These are phyloP conservation scores for Penicillium palitans DNA, from an alignment of 2,329 filamentous ascomycete species.

Conservation along the genomic window DNA sequence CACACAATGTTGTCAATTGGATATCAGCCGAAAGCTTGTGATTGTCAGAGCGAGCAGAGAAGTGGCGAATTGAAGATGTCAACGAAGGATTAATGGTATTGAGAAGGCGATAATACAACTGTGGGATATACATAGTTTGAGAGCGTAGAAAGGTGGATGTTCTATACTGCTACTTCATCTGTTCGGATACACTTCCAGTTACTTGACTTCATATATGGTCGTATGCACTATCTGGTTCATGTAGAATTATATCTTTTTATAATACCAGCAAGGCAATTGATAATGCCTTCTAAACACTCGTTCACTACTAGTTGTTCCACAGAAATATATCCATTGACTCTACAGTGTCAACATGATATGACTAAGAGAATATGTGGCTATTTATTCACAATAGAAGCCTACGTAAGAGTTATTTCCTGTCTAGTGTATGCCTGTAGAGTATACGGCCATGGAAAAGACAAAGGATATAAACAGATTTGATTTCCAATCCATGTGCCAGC, in stretches of 20 bases:
- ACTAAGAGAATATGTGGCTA: not conserved
- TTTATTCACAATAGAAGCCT: not conserved
- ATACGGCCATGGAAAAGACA: not conserved
- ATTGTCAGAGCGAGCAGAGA: not conserved
- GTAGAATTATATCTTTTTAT: not conserved
- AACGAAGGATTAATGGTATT: not conserved
- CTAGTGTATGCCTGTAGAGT: not conserved
- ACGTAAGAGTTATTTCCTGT: not conserved
- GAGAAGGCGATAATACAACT: not conserved
- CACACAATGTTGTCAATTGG: not conserved
- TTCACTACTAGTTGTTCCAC: not conserved
- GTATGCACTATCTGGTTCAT: not conserved
- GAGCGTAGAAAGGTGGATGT: not conserved
- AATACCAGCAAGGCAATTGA: not conserved
- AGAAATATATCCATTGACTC: not conserved
- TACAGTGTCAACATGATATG: not conserved
- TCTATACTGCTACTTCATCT: not conserved
- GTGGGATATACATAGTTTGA: not conserved
- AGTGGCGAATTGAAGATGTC: not conserved
- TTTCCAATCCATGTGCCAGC: not conserved
- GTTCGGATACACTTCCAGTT: not conserved
- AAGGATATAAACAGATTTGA: not conserved
- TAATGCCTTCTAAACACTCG: too few species aligned
- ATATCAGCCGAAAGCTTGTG: not conserved
- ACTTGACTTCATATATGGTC: not conserved